Conservation (phyloP, 2,329 filamentous ascomycete species). For the Ambrosiella beaveri region DNA sequence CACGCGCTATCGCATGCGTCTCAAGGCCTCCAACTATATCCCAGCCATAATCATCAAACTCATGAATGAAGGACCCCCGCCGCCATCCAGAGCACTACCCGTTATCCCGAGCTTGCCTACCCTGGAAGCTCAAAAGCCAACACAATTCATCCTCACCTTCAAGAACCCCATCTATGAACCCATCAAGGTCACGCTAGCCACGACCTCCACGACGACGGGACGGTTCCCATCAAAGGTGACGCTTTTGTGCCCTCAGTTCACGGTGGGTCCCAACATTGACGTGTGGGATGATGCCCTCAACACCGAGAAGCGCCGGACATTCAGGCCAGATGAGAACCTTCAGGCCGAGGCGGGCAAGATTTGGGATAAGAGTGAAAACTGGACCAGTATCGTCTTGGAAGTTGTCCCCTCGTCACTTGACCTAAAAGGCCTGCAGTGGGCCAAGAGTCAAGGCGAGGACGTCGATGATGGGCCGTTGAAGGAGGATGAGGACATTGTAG, state of each 20-base stretch:
- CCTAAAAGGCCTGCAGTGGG: constrained; percentile 21
- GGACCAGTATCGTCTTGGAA: constrained; percentile 86
- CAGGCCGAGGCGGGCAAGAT: constrained; percentile 73
- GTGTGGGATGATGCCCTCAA: constrained; percentile 76
- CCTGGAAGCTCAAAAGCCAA: constrained; percentile 34
- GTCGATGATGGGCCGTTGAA: constrained; percentile 30
- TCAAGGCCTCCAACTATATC: constrained; percentile 77
- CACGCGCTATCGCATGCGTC: constrained; percentile 79
- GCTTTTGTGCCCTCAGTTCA: constrained; percentile 84
- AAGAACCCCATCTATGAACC: constrained; percentile 89
- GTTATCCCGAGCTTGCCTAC: constrained; percentile 23
- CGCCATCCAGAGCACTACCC: constrained; percentile 7
- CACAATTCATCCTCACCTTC: constrained; percentile 76
- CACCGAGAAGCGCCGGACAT: constrained; percentile 24
- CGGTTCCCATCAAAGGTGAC: constrained; percentile 67
- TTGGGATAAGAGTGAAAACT: constrained; percentile 88
- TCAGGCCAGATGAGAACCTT: constrained; percentile 17
- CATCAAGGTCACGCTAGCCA: constrained; percentile 74
- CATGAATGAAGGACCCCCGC: constrained; percentile 22
- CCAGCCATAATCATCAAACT: constrained; percentile 62
- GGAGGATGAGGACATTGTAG: constrained; percentile 49
- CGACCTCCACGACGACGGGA: constrained; percentile 62
- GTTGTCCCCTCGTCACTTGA: constrained; percentile 50
- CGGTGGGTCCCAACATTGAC: constrained; percentile 80
- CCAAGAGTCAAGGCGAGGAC: constrained; percentile 15